Conservation (phyloP, 495 filamentous ascomycete species). For the Usnea hakonensis region DNA sequence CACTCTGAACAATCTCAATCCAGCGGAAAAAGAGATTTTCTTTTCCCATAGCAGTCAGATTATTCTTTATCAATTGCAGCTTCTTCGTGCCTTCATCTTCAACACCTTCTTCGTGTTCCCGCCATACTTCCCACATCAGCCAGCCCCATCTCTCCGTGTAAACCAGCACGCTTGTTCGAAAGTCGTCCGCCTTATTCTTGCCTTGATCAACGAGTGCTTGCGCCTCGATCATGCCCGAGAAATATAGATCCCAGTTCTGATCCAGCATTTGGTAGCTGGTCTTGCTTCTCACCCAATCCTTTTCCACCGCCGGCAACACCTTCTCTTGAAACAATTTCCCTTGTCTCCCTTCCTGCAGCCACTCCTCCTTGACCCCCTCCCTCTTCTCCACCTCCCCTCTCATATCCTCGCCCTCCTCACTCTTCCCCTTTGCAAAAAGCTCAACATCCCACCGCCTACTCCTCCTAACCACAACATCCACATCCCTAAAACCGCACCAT, state of each 20-base stretch:
- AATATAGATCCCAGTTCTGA: conserved; percentile 75
- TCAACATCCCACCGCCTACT: conserved; percentile 49
- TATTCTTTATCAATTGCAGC: conserved; percentile 63
- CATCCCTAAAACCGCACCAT: conserved; percentile 57
- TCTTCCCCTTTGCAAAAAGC: conserved; percentile 17
- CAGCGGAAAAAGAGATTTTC: conserved; percentile 78
- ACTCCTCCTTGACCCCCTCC: conserved; percentile 35
- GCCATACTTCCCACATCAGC: conserved; percentile 48
- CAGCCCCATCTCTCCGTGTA: conserved; percentile 57
- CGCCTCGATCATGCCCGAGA: conserved; percentile 61
- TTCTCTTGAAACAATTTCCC: conserved; percentile 33
- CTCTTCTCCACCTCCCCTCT: conserved; percentile 31
- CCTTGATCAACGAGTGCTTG: conserved; percentile 56
- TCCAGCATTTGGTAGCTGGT: conserved; percentile 76
- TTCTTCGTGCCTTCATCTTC: conserved; percentile 49
- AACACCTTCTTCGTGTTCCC: conserved; percentile 26
- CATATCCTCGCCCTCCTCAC: conserved; percentile 33
- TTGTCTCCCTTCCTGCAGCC: conserved; percentile 23
- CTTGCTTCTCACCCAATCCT: conserved; percentile 53
- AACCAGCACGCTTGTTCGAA: conserved; percentile 58
- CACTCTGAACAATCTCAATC: conserved; percentile 79
- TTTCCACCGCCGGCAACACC: conserved; percentile 56
- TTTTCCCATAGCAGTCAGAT: conserved; percentile 62
- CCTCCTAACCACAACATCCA: conserved; percentile 67
- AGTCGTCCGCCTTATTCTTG: conserved; percentile 44